Evolutionary conservation across 352 stramenopile species (phyloP), one percentile per base, ranked within the genome.

Genomic region (Albugo candida): DNA sequence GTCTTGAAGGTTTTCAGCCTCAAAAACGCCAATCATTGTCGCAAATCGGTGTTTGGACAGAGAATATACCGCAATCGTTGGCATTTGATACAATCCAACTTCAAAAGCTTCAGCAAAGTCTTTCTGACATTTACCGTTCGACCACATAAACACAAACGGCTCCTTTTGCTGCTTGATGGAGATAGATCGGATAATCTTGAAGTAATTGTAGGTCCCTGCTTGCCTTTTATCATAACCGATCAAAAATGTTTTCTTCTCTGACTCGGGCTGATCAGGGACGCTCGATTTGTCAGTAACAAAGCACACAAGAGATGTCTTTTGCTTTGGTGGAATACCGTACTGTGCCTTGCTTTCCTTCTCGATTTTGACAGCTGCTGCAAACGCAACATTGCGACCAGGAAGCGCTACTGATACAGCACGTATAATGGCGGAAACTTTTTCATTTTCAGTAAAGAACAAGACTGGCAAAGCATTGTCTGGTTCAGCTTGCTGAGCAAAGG

Each of bases 51-150:
- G 59, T 57, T 85, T 85, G 0, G 67, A 65, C n/a, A 73, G 67
- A 12, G 75, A 82, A 45, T 82, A 85, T 13, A 88, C 68, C 13
- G 68, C 68, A 1, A 88, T 48, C 0, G 72, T 83, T 8, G 70
- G 75, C 65, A 88, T 80, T 41, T 88, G 72, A 51, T 76, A 88
- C 16, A 63, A 52, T 10, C 70, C 75, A 21, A 84, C 56, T 12
- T 67, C 72, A 36, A 88, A 83, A 12, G 65, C 72, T 38, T 71
- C 65, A 0, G 75, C 75, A 36, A 85, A 83, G 0, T 60, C 53
- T n/a, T 54, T 65, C 38, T 88, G 75, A 37, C 75, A 88, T 43
- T 77, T 79, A 83, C 72, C 75, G 24, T 81, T 83, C 12, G 74
- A 61, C 67, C 69, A 82, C 66, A 85, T 74, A 45, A 81, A 88